Base-by-base conservation (phyloP, 2,329 filamentous ascomycete species). In the Ceratocystis colombiana region DNA sequence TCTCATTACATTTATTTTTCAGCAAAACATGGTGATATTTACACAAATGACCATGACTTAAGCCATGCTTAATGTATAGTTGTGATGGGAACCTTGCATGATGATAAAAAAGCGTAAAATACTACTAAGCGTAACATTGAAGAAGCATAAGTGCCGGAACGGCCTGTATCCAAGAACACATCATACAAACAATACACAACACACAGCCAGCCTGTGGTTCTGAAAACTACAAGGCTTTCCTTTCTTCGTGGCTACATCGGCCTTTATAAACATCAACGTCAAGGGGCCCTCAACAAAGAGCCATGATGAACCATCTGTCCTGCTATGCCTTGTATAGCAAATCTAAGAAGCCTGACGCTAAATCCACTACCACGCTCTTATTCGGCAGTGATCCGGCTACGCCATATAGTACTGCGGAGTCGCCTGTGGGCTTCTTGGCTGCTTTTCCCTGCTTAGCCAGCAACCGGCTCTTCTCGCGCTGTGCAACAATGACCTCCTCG, bases 371-470 rank as follows among this genome's bases (percentile, higher is more conserved):
- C 44, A 99, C 87, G 71, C 88, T 90, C 83, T 97, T 97, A 75
- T 99, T 95, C 1, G 94, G 94, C 75, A 99, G 77, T 72, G 89
- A 95, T 5, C 94, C 94, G 0, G 94, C 94, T 67, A 99, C 92
- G 65, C 94, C 94, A 76, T 99, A 99, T 69, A 99, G 77, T 3
- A 92, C 92, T 1, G 90, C 89, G 15, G 90, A 86, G 74, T 96
- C 89, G 1, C 90, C 90, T 71, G 85, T 82, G 28, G 84, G 85
- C 74, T 86, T 84, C 75, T 86, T 82, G 41, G 77, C 76, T 0
- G 80, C 80, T 76, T 86, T 88, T 10, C 87, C 87, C 76, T 90
- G 85, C 1, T 84, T 86, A 55, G 84, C 79, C 63, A 88, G 80
- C 69, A 86, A 88, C 66, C 88, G 79, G 74, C 91, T 89, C 79